phyloP scores from a whole-genome alignment of 2,329 filamentous ascomycete genomes.

The Penicillium sp. region DNA sequence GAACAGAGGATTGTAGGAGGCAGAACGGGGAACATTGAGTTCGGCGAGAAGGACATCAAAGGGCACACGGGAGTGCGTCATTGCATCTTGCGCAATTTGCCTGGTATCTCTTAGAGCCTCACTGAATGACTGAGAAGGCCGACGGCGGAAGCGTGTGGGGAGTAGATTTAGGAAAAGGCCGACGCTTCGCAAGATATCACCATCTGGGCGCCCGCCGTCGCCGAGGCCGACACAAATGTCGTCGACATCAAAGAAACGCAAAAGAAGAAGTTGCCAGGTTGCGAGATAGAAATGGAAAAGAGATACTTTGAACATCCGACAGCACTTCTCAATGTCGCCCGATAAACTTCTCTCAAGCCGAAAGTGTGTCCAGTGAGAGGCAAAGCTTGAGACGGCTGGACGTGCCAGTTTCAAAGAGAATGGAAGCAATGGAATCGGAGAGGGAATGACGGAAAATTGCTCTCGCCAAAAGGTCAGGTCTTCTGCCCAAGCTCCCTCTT shows the following conservation, averaged over 20 bases:
- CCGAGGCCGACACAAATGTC: slow-evolving; percentile 48
- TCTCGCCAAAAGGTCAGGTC: slow-evolving; percentile 22
- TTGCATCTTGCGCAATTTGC: slow-evolving; percentile 31
- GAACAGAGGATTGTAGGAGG: slow-evolving; percentile 46
- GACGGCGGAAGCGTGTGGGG: slow-evolving; percentile 40
- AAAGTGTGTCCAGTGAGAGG: slow-evolving; percentile 7
- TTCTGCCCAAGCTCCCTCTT: slow-evolving; percentile 24
- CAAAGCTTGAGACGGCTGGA: slow-evolving; percentile 10
- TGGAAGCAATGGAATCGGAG: slow-evolving; percentile 15
- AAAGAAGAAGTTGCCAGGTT: slow-evolving; percentile 38
- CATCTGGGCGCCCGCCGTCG: slow-evolving; percentile 43
- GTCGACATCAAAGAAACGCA: slow-evolving; percentile 31
- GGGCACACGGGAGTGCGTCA: slow-evolving; percentile 45
- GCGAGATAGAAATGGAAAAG: slow-evolving; percentile 49
- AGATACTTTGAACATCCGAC: slow-evolving; percentile 29
- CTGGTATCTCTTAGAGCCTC: slow-evolving; percentile 28
- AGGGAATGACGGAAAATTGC: slow-evolving; percentile 9
- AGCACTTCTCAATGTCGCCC: slow-evolving; percentile 13
- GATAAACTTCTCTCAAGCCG: slow-evolving; percentile 4
- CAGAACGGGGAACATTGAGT: slow-evolving; percentile 40
- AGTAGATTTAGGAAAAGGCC: slow-evolving; percentile 51
- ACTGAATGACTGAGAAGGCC: slow-evolving; percentile 25
- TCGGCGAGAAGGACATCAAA: slow-evolving; percentile 49
- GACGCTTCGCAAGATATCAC: slow-evolving; percentile 32
- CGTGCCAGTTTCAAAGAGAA: slow-evolving; percentile 11